Evolutionary conservation across 441 rosid genomes (phyloP).

Genomic region (Capsella rubella): DNA sequence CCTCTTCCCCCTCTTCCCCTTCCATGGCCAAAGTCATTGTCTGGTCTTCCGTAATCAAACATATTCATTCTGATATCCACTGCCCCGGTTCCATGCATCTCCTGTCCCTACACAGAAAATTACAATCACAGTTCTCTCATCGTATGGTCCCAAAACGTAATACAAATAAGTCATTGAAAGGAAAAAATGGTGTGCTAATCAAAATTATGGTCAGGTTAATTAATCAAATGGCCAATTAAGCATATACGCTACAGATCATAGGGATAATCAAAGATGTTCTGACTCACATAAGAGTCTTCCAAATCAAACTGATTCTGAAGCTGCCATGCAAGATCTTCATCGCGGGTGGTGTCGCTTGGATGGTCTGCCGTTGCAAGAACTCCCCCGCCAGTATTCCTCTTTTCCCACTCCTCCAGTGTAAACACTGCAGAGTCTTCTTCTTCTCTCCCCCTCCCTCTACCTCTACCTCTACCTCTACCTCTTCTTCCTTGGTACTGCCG

Average conservation of each 20-base stretch:
- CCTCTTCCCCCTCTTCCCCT: slow-evolving; percentile 47
- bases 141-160: slow-evolving; percentile 5
- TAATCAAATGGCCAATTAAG: neutral
- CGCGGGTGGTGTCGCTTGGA: slow-evolving; percentile 55
- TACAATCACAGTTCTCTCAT: slow-evolving; percentile 22
- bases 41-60: slow-evolving; percentile 75
- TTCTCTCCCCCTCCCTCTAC: slow-evolving; percentile 59
- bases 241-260: neutral
- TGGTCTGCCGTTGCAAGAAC: slow-evolving; percentile 41
- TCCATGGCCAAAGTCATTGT: slow-evolving; percentile 41
- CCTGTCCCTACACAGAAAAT: slow-evolving; percentile 53
- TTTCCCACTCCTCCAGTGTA: slow-evolving; percentile 84
- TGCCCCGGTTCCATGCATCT: slow-evolving; percentile 52
- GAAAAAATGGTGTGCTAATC: slow-evolving; percentile 3
- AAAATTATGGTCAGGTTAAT: slow-evolving; percentile 7
- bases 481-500: slow-evolving; percentile 55
- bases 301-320: slow-evolving; percentile 82
- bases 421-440: slow-evolving; percentile 67
- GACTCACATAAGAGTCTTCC: slow-evolving; percentile 72
- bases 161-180: neutral
- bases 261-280: slow-evolving; percentile 26
- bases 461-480: slow-evolving; percentile 62
- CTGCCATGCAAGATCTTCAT: slow-evolving; percentile 87
- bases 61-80: slow-evolving; percentile 73
- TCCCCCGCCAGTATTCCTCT: slow-evolving; percentile 47